Evolutionary conservation across 2,329 filamentous ascomycete genomes (phyloP).

Genomic region (Nemania abortiva): DNA sequence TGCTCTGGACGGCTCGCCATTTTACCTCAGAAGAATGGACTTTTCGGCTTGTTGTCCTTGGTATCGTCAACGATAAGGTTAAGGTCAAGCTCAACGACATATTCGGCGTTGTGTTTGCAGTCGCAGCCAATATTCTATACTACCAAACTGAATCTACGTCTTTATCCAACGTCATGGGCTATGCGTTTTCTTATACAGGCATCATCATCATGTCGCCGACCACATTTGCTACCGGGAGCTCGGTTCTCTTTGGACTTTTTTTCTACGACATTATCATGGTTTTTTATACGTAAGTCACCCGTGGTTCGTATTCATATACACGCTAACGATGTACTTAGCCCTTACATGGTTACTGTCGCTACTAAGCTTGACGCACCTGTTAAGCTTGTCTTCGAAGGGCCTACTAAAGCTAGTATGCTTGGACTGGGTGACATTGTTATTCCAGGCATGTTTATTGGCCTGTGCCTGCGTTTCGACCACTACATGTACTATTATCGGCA

Average conservation of each 20-base stretch:
- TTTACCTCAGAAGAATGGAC: conserved; percentile 66
- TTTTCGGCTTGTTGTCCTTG: conserved; percentile 64
- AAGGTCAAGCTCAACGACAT: conserved; percentile 69
- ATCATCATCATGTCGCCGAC: conserved; percentile 89
- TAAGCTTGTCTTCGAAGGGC: conserved; percentile 82
- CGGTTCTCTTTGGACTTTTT: conserved; percentile 84
- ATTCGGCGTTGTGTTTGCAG: conserved; percentile 66
- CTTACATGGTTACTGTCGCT: conserved; percentile 88
- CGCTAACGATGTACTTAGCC: conserved; percentile 58
- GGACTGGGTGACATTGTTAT: conserved; percentile 95
- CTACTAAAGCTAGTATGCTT: conserved; percentile 81
- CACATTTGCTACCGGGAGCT: conserved; percentile 83
- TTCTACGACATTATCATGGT: conserved; percentile 96
- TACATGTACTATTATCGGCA: conserved; percentile 83
- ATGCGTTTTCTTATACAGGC: conserved; percentile 86
- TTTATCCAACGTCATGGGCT: conserved; percentile 87
- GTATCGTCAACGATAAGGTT: conserved; percentile 61
- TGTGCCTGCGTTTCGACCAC: conserved; percentile 91
- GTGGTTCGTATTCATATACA: conserved; percentile 4
- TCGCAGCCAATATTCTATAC: conserved; percentile 70
- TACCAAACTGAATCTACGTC: conserved; percentile 70
- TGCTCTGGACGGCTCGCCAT: conserved; percentile 65
- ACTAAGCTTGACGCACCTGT: conserved; percentile 92
- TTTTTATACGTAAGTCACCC: conserved; percentile 76
- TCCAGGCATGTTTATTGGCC: conserved; percentile 88